phyloP scores from a whole-genome alignment of 2,329 filamentous ascomycete species.

The Fusarium annulatum region DNA sequence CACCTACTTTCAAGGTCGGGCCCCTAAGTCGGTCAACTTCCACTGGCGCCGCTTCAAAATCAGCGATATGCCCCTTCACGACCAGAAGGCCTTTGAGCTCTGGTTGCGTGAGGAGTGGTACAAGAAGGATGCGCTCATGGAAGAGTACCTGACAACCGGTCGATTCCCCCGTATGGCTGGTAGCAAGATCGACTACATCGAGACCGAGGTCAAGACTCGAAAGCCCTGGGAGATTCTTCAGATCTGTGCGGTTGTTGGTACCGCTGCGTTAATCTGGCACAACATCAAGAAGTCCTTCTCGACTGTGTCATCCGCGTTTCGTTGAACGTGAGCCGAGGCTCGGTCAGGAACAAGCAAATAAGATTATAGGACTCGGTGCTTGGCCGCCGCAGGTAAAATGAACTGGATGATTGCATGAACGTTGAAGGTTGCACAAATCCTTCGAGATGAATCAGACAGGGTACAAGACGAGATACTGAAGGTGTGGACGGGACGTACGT shows the following conservation, averaged over 20 bases:
- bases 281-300: conserved; percentile 49
- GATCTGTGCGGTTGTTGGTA: conserved; percentile 63
- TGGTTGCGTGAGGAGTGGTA: conserved; percentile 92
- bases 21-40: conserved; percentile 96
- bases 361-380: not conserved
- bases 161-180: conserved; percentile 79
- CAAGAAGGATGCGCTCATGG: conserved; percentile 90
- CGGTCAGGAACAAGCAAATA: not conserved
- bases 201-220: conserved; percentile 67
- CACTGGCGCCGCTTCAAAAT: conserved; percentile 91
- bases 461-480: conserved; percentile 6
- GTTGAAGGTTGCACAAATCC: conserved; percentile 9
- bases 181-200: conserved; percentile 61
- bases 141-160: conserved; percentile 81
- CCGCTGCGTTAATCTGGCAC: conserved; percentile 56
- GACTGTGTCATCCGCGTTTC: conserved; percentile 33
- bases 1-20: conserved; percentile 87
- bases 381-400: not conserved
- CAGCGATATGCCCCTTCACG: conserved; percentile 82
- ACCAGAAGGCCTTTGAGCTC: conserved; percentile 77
- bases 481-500: conserved; percentile 4
- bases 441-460: not conserved
- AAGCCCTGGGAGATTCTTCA: conserved; percentile 66
- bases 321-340: conserved; percentile 18
- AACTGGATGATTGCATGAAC: not conserved